Conservation (phyloP, 352 stramenopile genomes). For the Globisporangium spiculum region DNA sequence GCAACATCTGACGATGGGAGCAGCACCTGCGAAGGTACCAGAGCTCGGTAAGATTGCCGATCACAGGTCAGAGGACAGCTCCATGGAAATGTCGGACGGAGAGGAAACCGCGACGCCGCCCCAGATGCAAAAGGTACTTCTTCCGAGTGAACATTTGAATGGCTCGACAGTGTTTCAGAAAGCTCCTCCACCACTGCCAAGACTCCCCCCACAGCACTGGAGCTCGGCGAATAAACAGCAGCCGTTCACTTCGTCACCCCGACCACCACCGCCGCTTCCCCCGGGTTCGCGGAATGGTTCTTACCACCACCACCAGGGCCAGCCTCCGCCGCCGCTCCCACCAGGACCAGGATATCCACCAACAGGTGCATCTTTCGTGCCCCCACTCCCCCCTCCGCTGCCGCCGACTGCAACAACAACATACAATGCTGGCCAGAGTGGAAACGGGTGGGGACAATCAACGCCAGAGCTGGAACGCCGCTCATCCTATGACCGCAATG, state of each 20-base stretch:
- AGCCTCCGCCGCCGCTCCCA: slow-evolving; percentile 17
- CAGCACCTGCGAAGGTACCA: slow-evolving; percentile 18
- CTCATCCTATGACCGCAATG: slow-evolving; percentile 10
- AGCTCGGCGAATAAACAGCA: slow-evolving; percentile 14
- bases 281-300: slow-evolving; percentile 16
- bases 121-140: slow-evolving; percentile 7
- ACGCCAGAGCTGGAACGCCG: slow-evolving; percentile 9
- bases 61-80: slow-evolving; percentile 38
- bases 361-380: slow-evolving; percentile 18
- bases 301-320: slow-evolving; percentile 2
- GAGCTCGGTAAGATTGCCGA: slow-evolving; percentile 13
- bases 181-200: slow-evolving; percentile 8
- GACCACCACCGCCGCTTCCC: slow-evolving; percentile 18
- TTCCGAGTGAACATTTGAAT: slow-evolving; percentile 3
- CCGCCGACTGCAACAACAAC: not conserved
- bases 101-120: slow-evolving; percentile 25
- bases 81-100: slow-evolving; percentile 69
- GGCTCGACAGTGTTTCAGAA: slow-evolving; percentile 12
- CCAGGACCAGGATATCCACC: slow-evolving; percentile 17
- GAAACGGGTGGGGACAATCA: not conserved
- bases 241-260: slow-evolving; percentile 21
- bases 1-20: not conserved
- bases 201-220: slow-evolving; percentile 23
- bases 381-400: slow-evolving; percentile 9
- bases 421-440: slow-evolving; percentile 14